These are phyloP conservation scores for Aspergillus novofumigatus DNA, from an alignment of 2,329 filamentous ascomycete genomes.

Conservation along the genomic window DNA sequence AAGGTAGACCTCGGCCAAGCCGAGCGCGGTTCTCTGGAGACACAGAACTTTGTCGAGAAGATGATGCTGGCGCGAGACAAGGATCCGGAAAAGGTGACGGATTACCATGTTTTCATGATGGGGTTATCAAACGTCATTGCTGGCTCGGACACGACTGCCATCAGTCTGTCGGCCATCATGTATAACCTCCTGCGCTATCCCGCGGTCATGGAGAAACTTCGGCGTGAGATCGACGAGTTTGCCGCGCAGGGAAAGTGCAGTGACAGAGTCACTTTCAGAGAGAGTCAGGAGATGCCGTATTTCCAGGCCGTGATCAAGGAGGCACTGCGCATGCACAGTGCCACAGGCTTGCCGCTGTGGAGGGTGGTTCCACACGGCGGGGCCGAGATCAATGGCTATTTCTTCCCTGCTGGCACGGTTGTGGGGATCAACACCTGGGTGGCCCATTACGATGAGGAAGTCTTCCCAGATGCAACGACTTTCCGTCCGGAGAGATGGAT, in stretches of 20 bases:
- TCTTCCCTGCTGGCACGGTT: slow-evolving; percentile 40
- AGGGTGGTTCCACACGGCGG: slow-evolving; percentile 47
- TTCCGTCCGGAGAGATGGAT: slow-evolving; percentile 49
- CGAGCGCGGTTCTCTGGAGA: slow-evolving; percentile 6
- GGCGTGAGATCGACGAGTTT: slow-evolving; percentile 32
- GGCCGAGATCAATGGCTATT: slow-evolving; percentile 37
- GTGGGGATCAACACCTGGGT: slow-evolving; percentile 45
- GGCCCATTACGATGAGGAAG: slow-evolving; percentile 39
- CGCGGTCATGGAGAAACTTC: slow-evolving; percentile 20
- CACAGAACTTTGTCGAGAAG: slow-evolving; percentile 42
- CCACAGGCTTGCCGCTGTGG: slow-evolving; percentile 48
- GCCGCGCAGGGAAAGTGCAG: slow-evolving; percentile 16
- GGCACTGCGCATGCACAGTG: slow-evolving; percentile 49
- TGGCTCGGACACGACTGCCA: slow-evolving; percentile 46
- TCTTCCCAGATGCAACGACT: slow-evolving; percentile 42
- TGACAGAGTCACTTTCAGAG: slow-evolving; percentile 35
- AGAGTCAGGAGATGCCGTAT: slow-evolving; percentile 45
- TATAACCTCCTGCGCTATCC: slow-evolving; percentile 43
- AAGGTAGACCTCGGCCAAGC: slow-evolving; percentile 4
- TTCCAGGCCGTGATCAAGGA: slow-evolving; percentile 54
- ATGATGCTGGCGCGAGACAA: slow-evolving; percentile 39
- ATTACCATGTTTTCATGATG: slow-evolving; percentile 38
- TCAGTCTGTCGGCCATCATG: slow-evolving; percentile 44
- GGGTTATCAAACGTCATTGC: slow-evolving; percentile 33
- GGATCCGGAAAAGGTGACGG: slow-evolving; percentile 41